phyloP scores from a whole-genome alignment of 257 asterid genomes.

The Fraxinus americana region DNA sequence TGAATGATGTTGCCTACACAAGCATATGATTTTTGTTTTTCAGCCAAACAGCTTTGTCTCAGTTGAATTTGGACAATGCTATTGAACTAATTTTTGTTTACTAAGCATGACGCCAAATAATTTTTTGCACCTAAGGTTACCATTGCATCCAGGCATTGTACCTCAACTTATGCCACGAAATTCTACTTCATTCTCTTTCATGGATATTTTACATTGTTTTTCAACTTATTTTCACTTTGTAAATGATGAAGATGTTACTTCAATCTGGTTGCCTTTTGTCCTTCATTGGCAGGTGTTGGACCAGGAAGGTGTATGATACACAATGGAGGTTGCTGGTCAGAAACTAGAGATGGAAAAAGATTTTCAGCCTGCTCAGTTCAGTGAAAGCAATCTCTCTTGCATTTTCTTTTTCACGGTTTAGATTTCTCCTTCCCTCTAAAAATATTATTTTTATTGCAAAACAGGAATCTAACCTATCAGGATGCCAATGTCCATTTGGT shows the following conservation, averaged over 20 bases:
- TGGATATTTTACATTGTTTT: neutral
- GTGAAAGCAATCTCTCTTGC: conserved; percentile 21
- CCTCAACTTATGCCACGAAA: neutral
- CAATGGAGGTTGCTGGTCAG: conserved; percentile 91
- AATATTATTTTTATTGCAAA: conserved; percentile 1
- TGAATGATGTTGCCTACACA: too few relatives aligned
- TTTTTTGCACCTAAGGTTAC: too few relatives aligned
- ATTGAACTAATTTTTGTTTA: too few relatives aligned
- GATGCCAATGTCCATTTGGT: conserved; percentile 83
- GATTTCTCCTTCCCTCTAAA: neutral
- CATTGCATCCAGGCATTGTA: too few relatives aligned
- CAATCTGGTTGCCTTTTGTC: neutral
- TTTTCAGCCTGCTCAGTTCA: conserved; percentile 81
- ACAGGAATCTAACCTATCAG: conserved; percentile 67
- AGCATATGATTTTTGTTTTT: too few relatives aligned
- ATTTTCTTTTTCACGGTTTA: neutral
- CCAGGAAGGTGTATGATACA: conserved; percentile 81
- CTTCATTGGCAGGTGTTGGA: conserved; percentile 67
- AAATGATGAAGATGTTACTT: neutral
- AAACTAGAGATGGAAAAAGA: conserved; percentile 47
- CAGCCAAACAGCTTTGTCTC: too few relatives aligned
- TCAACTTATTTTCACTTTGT: neutral
- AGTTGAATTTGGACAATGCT: too few relatives aligned
- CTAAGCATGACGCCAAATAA: too few relatives aligned
- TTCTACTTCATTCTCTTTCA: neutral